phyloP scores from a whole-genome alignment of 352 stramenopile genomes.

The Phytophthora sojae region DNA sequence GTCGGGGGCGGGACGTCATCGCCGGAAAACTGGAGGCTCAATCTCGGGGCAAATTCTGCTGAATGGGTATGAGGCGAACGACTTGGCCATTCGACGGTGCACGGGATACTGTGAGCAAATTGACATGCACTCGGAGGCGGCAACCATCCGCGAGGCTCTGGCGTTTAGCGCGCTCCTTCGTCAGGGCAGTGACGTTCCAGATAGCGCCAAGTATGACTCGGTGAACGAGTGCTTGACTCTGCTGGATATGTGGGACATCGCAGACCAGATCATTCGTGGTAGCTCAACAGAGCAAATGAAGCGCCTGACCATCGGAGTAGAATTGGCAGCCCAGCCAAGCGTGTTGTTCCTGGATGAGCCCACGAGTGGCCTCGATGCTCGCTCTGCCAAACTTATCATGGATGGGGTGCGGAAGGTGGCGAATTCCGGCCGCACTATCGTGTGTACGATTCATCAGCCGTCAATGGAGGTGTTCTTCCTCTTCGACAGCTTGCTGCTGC shows the following conservation, averaged over 20 bases:
- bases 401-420: constrained; percentile 56
- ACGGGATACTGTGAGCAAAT: constrained; percentile 78
- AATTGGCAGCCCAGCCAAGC: constrained; percentile 43
- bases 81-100: constrained; percentile 37
- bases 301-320: constrained; percentile 48
- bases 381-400: constrained; percentile 66
- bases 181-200: constrained; percentile 42
- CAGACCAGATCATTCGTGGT: constrained; percentile 36
- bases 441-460: constrained; percentile 45
- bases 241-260: constrained; percentile 68
- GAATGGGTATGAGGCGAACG: constrained; percentile 25
- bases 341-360: constrained; percentile 58
- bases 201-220: constrained; percentile 51
- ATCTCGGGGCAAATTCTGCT: constrained; percentile 26
- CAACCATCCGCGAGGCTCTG: constrained; percentile 90
- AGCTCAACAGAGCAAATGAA: constrained; percentile 49
- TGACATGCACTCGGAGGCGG: constrained; percentile 84
- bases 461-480: constrained; percentile 50
- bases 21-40: constrained; percentile 81
- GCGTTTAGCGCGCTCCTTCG: constrained; percentile 86
- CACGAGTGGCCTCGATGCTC: constrained; percentile 67
- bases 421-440: constrained; percentile 73
- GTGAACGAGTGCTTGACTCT: constrained; percentile 84
- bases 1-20: constrained; percentile 87
- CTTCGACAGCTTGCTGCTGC: constrained; percentile 77